Percentiles rank a stretch among this genome's conserved stretches.
phyloP scores from a whole-genome alignment of 225 moss, liverwort and hornwort species.

The Pleurozium schreberi region DNA sequence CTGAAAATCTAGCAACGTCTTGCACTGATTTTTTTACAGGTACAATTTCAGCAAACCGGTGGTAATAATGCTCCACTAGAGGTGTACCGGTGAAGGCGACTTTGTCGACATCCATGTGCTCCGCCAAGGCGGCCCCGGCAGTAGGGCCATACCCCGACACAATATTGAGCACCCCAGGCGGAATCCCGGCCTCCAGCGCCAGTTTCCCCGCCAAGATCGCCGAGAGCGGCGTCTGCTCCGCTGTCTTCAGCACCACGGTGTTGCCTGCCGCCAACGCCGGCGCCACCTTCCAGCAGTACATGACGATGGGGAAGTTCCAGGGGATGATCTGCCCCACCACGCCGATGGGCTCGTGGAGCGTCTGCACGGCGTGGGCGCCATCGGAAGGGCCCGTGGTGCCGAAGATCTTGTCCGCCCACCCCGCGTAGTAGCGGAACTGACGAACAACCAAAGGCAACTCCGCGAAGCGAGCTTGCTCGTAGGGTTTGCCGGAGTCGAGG shows the following conservation, averaged over 20 bases:
- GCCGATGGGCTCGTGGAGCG: constrained; percentile 80
- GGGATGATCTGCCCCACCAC: constrained; percentile 88
- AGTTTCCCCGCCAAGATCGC: constrained; percentile 71
- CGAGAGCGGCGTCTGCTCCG: constrained; percentile 86
- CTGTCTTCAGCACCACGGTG: constrained; percentile 68
- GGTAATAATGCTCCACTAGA: background rate
- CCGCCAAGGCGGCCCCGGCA: constrained; percentile 60
- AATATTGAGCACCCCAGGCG: constrained; percentile 83
- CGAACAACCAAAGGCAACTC: constrained; percentile 42
- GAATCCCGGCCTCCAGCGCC: constrained; percentile 82
- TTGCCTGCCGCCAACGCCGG: constrained; percentile 81
- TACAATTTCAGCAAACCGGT: background rate
- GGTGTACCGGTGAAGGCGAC: constrained; percentile 66
- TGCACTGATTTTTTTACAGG: background rate
- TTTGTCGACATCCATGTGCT: constrained; percentile 84
- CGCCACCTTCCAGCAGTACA: constrained; percentile 87
- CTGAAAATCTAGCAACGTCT: background rate
- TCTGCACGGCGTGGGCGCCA: constrained; percentile 44
- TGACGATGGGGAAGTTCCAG: constrained; percentile 83
- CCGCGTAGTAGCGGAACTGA: constrained; percentile 71
- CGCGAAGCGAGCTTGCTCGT: constrained; percentile 40
- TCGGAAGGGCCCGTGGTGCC: constrained; percentile 63
- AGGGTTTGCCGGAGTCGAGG: constrained; percentile 70
- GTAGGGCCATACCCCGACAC: constrained; percentile 72
- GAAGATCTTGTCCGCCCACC: constrained; percentile 79